Evolutionary conservation across 768 basidiomycete genomes (phyloP).

Genomic region (Suillus lakei): DNA sequence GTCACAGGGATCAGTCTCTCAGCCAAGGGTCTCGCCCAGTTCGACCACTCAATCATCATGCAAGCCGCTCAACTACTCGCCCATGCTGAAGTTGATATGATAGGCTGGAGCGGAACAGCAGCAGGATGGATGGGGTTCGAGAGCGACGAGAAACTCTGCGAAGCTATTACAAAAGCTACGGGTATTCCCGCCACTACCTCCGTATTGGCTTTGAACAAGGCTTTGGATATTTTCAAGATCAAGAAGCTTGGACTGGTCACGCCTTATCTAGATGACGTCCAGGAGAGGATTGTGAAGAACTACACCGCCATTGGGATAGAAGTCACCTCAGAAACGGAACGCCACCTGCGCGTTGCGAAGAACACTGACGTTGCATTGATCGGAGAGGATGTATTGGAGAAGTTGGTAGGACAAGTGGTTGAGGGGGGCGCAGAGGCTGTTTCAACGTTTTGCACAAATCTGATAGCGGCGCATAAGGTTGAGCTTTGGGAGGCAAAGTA

Average conservation of each 20-base stretch:
- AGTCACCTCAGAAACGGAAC: neutral
- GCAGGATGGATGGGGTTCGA: slow-evolving; percentile 4
- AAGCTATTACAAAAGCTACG: slow-evolving; percentile 1
- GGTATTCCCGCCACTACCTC: neutral
- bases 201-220: slow-evolving; percentile 5
- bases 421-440: slow-evolving; percentile 1
- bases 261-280: slow-evolving; percentile 1
- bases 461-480: slow-evolving; percentile 1
- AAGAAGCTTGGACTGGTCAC: slow-evolving; percentile 6
- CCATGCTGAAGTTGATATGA: slow-evolving; percentile 5
- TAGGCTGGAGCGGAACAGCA: slow-evolving; percentile 5
- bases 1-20: neutral
- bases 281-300: slow-evolving; percentile 4
- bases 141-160: neutral
- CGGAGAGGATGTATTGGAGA: slow-evolving; percentile 1
- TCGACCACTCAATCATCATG: neutral
- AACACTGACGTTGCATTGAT: neutral
- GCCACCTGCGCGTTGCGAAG: neutral
- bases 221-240: neutral
- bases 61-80: neutral
- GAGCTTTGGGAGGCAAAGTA: slow-evolving; percentile 2
- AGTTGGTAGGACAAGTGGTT: neutral
- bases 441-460: slow-evolving; percentile 1
- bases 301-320: neutral
- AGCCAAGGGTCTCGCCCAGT: neutral